These are phyloP conservation scores for Kwoniella sp. DNA, from an alignment of 768 basidiomycete species.

Conservation along the genomic window DNA sequence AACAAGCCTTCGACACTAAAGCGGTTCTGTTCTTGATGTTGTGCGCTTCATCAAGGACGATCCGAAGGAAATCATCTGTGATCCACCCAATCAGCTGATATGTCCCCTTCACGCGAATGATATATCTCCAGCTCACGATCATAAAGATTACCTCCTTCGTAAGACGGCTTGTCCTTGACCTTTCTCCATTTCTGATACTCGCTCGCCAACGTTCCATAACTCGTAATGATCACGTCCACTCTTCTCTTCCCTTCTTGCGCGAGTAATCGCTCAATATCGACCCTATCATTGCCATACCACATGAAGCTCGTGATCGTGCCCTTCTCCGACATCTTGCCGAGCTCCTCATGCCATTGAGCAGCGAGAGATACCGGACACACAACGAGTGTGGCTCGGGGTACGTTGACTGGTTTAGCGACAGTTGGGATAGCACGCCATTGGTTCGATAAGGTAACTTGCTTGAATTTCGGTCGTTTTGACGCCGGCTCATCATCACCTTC, in stretches of 20 bases:
- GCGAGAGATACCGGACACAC: slow-evolving; percentile 90
- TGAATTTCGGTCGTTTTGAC: slow-evolving; percentile 51
- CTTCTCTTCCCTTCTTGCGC: slow-evolving; percentile 61
- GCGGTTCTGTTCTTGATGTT: slow-evolving; percentile 80
- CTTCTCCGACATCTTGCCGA: slow-evolving; percentile 77
- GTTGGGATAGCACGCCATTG: slow-evolving; percentile 50
- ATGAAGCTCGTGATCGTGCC: slow-evolving; percentile 69
- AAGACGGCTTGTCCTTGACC: slow-evolving; percentile 65
- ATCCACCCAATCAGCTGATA: too few species aligned
- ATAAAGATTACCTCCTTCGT: slow-evolving; percentile 60
- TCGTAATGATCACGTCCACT: slow-evolving; percentile 82
- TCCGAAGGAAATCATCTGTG: slow-evolving; percentile 44
- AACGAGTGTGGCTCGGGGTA: slow-evolving; percentile 75
- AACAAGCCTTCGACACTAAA: slow-evolving; percentile 63
- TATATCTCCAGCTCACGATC: slow-evolving; percentile 50
- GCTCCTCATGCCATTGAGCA: slow-evolving; percentile 89
- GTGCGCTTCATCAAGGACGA: slow-evolving; percentile 78
- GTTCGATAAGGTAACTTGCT: slow-evolving; percentile 52
- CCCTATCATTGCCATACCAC: slow-evolving; percentile 86
- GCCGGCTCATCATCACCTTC: slow-evolving; percentile 32
- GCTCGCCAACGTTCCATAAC: slow-evolving; percentile 86
- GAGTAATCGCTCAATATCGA: slow-evolving; percentile 66
- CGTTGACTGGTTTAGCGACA: slow-evolving; percentile 61
- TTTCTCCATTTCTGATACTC: slow-evolving; percentile 63
- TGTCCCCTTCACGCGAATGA: too few species aligned